Evolutionary conservation across 495 filamentous ascomycete genomes (phyloP).

Genomic region (Penicillium chermesinum): DNA sequence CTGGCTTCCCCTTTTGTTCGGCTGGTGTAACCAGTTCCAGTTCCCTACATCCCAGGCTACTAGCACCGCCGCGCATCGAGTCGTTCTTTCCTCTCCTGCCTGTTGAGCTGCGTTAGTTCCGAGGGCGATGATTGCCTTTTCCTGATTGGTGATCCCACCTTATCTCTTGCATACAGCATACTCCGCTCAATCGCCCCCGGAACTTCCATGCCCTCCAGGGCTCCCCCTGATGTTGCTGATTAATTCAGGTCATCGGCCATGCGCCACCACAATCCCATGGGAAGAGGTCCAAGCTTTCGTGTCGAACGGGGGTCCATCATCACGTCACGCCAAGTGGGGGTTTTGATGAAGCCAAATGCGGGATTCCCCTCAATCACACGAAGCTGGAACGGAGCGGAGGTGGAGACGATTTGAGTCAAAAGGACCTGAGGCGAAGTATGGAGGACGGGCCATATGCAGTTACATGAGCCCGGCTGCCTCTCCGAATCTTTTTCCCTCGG

Average conservation of each 20-base stretch:
- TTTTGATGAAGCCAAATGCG: too few relatives aligned
- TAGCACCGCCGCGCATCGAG: too few relatives aligned
- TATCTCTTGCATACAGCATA: too few relatives aligned
- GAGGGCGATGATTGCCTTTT: not conserved
- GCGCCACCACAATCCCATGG: not conserved
- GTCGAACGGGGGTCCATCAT: not conserved
- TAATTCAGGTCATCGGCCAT: slow-evolving; percentile 1
- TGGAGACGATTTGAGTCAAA: too few relatives aligned
- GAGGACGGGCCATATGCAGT: slow-evolving; percentile 1
- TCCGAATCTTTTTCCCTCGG: not conserved
- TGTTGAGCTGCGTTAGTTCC: too few relatives aligned
- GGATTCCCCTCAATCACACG: too few relatives aligned
- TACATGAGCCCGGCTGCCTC: not conserved
- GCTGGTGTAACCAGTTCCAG: not conserved
- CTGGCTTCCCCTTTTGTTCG: not conserved
- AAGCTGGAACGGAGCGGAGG: too few relatives aligned
- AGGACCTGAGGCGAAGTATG: not conserved
- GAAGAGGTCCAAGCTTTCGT: not conserved
- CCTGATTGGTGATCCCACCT: too few relatives aligned
- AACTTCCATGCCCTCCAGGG: not conserved
- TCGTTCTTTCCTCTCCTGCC: too few relatives aligned
- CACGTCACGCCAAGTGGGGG: not conserved
- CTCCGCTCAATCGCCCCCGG: too few relatives aligned
- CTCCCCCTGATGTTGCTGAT: not conserved
- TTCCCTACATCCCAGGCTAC: not conserved